Conservation (phyloP, 1,284 basidiomycete genomes). For the Cutaneotrichosporon daszewskae region DNA sequence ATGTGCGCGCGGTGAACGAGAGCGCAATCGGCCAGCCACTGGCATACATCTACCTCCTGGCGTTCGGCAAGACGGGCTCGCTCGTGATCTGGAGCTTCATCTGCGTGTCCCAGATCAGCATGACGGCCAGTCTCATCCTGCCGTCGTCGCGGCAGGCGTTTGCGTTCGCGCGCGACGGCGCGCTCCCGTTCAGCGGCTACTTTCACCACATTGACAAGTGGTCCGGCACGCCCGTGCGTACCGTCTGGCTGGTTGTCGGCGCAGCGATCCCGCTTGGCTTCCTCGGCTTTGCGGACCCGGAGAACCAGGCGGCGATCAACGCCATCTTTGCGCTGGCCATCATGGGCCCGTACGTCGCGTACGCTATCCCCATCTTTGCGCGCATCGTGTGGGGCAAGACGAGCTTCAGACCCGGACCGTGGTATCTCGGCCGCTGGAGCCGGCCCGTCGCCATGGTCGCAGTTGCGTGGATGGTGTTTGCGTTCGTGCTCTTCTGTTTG, state of each 20-base stretch:
- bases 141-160: slow-evolving; percentile 57
- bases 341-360: slow-evolving; percentile 31
- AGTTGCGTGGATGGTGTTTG: slow-evolving; percentile 38
- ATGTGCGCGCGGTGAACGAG: slow-evolving; percentile 56
- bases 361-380: slow-evolving; percentile 36
- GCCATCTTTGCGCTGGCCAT: slow-evolving; percentile 41
- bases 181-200: slow-evolving; percentile 64
- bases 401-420: slow-evolving; percentile 37
- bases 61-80: slow-evolving; percentile 44
- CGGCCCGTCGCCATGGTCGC: slow-evolving; percentile 31
- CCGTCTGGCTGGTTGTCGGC: slow-evolving; percentile 39
- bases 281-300: slow-evolving; percentile 35
- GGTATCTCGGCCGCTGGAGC: slow-evolving; percentile 29
- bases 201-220: slow-evolving; percentile 44
- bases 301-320: slow-evolving; percentile 35
- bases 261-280: slow-evolving; percentile 33
- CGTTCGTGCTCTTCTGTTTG: slow-evolving; percentile 39
- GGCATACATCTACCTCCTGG: slow-evolving; percentile 42
- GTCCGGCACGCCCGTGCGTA: slow-evolving; percentile 34
- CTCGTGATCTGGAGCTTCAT: slow-evolving; percentile 46
- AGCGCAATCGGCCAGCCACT: slow-evolving; percentile 63
- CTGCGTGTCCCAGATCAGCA: slow-evolving; percentile 22
- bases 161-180: slow-evolving; percentile 61
- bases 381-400: slow-evolving; percentile 28
- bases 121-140: slow-evolving; percentile 35